phyloP scores from a whole-genome alignment of 176 grass and related monocot genomes.

The Metroxylon sagu region DNA sequence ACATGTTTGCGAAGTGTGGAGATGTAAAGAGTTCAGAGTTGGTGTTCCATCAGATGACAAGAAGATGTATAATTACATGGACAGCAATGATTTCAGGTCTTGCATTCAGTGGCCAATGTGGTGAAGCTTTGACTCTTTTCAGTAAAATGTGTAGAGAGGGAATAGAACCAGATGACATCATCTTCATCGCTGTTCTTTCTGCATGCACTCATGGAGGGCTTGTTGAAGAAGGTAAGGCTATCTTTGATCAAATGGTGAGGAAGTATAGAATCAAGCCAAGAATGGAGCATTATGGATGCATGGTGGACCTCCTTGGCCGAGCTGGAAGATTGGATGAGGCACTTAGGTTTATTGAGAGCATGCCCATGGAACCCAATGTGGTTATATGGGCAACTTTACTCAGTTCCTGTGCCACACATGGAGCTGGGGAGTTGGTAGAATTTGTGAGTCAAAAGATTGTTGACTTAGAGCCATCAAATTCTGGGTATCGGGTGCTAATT shows the following conservation, averaged over 20 bases:
- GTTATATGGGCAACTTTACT: slow-evolving; percentile 46
- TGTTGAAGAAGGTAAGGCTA: slow-evolving; percentile 33
- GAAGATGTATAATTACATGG: slow-evolving; percentile 43
- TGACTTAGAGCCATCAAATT: slow-evolving; percentile 33
- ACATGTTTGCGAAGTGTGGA: slow-evolving; percentile 54
- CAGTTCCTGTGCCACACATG: slow-evolving; percentile 37
- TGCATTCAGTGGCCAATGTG: slow-evolving; percentile 36
- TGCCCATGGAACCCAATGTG: slow-evolving; percentile 27
- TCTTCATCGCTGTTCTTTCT: slow-evolving; percentile 30
- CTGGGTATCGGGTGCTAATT: slow-evolving; percentile 41
- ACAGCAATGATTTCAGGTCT: slow-evolving; percentile 49
- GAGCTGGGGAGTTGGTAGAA: slow-evolving; percentile 25
- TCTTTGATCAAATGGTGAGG: slow-evolving; percentile 38
- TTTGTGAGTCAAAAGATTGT: slow-evolving; percentile 35
- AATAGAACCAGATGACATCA: slow-evolving; percentile 29
- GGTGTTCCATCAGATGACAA: slow-evolving; percentile 27
- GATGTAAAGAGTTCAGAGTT: slow-evolving; percentile 26
- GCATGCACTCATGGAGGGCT: slow-evolving; percentile 49
- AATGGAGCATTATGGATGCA: slow-evolving; percentile 22
- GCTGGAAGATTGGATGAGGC: slow-evolving; percentile 44
- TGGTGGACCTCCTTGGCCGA: slow-evolving; percentile 28
- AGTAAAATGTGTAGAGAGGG: slow-evolving; percentile 29
- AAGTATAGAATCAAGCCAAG: slow-evolving; percentile 29
- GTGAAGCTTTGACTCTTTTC: slow-evolving; percentile 27
- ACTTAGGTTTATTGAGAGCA: slow-evolving; percentile 35